Percentiles rank a stretch among this genome's conserved stretches.
These are phyloP conservation scores for Glutinoglossum americanum DNA, from an alignment of 495 filamentous ascomycete genomes.

Conservation along the genomic window DNA sequence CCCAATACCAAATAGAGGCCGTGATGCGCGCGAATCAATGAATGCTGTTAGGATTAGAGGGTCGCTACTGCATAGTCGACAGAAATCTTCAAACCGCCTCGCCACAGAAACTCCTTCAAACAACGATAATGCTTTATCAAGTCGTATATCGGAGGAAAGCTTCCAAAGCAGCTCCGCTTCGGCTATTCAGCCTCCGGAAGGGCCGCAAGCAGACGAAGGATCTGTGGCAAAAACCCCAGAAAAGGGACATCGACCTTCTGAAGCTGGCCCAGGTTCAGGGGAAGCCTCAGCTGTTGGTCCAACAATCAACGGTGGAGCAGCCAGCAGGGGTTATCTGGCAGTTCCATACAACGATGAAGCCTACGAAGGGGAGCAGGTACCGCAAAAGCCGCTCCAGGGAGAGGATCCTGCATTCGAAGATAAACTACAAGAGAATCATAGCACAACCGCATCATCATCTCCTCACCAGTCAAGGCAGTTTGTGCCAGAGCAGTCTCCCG, in stretches of 20 bases:
- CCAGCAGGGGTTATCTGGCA: background rate
- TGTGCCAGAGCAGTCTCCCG: constrained; percentile 48
- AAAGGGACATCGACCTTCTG: constrained; percentile 32
- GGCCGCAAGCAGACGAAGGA: constrained; percentile 18
- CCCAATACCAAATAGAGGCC: constrained; percentile 70
- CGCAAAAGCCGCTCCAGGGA: constrained; percentile 9
- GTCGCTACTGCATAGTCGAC: constrained; percentile 41
- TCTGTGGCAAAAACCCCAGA: constrained; percentile 33
- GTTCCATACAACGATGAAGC: constrained; percentile 1
- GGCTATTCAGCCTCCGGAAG: constrained; percentile 14
- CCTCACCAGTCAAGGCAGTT: constrained; percentile 21
- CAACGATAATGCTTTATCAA: constrained; percentile 28
- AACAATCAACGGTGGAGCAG: background rate
- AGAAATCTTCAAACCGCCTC: constrained; percentile 29
- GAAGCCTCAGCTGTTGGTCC: background rate
- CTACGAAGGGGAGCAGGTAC: constrained; percentile 12
- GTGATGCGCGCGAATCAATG: constrained; percentile 77
- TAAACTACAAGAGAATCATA: background rate
- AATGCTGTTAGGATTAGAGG: constrained; percentile 72
- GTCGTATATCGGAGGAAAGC: constrained; percentile 43
- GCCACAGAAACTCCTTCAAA: constrained; percentile 36
- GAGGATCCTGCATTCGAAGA: background rate
- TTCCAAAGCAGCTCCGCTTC: background rate
- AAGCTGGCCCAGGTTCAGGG: constrained; percentile 8
- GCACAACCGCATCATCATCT: background rate